Base-by-base conservation (phyloP, 345 rosid genomes). In the Hibiscus trionum region DNA sequence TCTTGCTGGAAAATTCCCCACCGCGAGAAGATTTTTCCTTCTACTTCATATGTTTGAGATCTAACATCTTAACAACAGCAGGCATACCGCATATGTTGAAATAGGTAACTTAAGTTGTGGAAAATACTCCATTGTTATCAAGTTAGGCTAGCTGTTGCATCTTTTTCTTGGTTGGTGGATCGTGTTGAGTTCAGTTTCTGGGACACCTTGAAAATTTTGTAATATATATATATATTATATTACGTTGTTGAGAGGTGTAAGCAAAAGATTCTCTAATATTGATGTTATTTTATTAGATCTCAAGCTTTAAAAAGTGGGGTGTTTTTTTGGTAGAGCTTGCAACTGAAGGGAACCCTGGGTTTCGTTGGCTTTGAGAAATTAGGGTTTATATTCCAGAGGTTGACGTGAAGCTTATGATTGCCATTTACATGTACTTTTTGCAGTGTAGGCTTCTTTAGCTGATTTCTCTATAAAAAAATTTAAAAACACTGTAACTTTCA, bases 361-460 rank as follows among this genome's bases (percentile, higher is more conserved):
- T 35, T 71, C 10, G 21, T 31, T 46, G 39, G 61, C 73, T 75
- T 47, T n/a, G 19, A 42, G 26, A 5, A 78, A 73, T 77, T 83
- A 83, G 86, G 86, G 86, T 78, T 83, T 72, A 19, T 55, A 9
- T 55, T 55, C 69, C 69, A 26, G 75, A 68, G 14, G 77, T 61
- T 57, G 77, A 78, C 81, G 80, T 80, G 79, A 70, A 77, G 72
- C 66, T 69, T 33, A 35, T 69, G 49, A 55, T 69, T 52, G 49
- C 62, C 19, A 61, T 60, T 47, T 39, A 26, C 39, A 61, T 44
- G 44, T 60, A 33, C 26, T 44, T 72, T 61, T 29, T 49, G 52
- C 11, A n/a, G 47, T 60, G 47, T 47, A 19, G 29, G 58, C 42
- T 29, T 42, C 37, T 26, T 46, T 49, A 46, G 47, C 57, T 61